phyloP scores from a whole-genome alignment of 257 asterid species.

The Gardenia jasminoides region DNA sequence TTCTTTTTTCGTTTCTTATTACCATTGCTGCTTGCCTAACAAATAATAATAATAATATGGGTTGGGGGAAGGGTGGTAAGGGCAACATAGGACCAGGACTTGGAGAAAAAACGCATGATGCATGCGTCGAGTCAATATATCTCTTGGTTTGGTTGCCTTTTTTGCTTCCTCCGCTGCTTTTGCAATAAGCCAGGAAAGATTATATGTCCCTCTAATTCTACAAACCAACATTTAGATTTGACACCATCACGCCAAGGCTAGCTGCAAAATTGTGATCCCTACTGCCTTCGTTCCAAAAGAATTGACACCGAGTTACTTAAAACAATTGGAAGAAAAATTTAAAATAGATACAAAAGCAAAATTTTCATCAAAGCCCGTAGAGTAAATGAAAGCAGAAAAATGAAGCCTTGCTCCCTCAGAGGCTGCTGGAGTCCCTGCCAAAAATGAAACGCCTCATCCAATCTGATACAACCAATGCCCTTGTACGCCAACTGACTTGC shows the following conservation, averaged over 20 bases:
- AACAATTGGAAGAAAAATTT: background rate
- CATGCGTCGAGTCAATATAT: background rate
- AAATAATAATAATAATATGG: too few species aligned
- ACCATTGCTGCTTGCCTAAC: too few species aligned
- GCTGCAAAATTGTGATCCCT: slow-evolving; percentile 42
- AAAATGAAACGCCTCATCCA: slow-evolving; percentile 86
- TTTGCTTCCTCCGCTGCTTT: background rate
- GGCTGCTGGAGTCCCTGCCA: slow-evolving; percentile 93
- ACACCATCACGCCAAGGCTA: slow-evolving; percentile 31
- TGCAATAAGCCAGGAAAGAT: background rate
- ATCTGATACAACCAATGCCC: slow-evolving; percentile 84
- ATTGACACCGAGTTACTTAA: background rate
- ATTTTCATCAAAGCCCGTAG: background rate
- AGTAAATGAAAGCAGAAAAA: background rate
- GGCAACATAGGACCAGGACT: background rate
- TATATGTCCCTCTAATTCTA: background rate
- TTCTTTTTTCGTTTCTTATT: too few species aligned
- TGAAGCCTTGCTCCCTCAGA: slow-evolving; percentile 30
- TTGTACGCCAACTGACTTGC: slow-evolving; percentile 96
- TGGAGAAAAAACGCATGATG: too few species aligned
- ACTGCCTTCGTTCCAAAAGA: slow-evolving; percentile 4
- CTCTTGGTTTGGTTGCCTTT: background rate
- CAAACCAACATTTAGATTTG: slow-evolving; percentile 1
- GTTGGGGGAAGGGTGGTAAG: too few species aligned
- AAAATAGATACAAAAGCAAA: background rate